Conservation (phyloP, 2,329 filamentous ascomycete genomes). For the Aspergillus persii region DNA sequence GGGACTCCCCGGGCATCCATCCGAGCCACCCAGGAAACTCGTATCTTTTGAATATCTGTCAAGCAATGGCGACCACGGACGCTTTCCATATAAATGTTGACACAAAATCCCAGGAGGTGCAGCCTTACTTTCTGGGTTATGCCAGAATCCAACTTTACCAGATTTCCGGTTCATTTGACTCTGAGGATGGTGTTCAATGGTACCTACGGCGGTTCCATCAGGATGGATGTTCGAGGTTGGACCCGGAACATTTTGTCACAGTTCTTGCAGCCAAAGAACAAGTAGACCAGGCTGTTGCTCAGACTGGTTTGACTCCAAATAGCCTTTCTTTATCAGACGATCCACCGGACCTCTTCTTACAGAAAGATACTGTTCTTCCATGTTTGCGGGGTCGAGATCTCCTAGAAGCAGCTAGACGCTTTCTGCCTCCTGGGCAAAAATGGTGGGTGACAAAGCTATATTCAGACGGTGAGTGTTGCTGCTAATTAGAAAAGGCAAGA, state of each 20-base stretch:
- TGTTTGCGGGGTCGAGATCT: constrained; percentile 1
- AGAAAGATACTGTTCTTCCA: not conserved
- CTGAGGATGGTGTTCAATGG: not conserved
- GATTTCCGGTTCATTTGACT: not conserved
- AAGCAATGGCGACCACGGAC: too few species aligned
- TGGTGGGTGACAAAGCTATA: not conserved
- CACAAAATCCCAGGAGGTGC: constrained; percentile 1
- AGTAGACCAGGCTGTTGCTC: not conserved
- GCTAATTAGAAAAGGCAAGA: not conserved
- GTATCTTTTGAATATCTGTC: too few species aligned
- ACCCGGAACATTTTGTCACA: not conserved
- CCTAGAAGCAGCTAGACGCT: not conserved
- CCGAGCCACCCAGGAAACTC: too few species aligned
- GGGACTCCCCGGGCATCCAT: too few species aligned
- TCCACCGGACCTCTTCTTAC: not conserved
- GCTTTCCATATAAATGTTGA: not conserved
- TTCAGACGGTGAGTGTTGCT: not conserved
- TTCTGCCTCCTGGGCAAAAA: constrained; percentile 1
- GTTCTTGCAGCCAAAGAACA: not conserved
- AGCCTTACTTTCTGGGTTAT: not conserved
- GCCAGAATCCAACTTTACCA: not conserved
- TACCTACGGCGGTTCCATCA: not conserved
- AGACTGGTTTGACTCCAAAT: not conserved
- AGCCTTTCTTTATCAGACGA: not conserved
- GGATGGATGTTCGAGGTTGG: not conserved